Conservation (phyloP, 768 basidiomycete genomes). For the Albatrellus ellisii region DNA sequence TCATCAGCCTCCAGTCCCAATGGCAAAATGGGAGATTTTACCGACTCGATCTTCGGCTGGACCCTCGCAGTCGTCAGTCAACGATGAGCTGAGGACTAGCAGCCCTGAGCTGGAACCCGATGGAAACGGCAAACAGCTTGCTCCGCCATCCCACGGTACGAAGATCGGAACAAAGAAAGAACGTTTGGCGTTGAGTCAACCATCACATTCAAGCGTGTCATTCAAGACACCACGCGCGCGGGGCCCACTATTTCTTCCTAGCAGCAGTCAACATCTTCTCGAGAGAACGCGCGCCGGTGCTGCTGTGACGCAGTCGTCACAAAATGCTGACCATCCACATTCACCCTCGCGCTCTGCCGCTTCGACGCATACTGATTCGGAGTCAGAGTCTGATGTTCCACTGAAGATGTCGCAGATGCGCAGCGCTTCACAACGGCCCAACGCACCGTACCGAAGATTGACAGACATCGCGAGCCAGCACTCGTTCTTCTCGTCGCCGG, state of each 20-base stretch:
- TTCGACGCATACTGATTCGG: slow-evolving; percentile 2
- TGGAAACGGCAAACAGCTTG: background rate
- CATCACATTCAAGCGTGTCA: too few relatives aligned
- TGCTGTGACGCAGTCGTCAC: background rate
- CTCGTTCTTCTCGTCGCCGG: slow-evolving; percentile 5
- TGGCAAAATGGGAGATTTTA: background rate
- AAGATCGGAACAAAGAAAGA: background rate
- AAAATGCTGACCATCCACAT: background rate
- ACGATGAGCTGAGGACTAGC: slow-evolving; percentile 5
- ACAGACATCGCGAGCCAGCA: slow-evolving; percentile 6
- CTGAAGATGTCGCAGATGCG: slow-evolving; percentile 3
- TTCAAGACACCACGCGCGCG: background rate
- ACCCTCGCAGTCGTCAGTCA: background rate
- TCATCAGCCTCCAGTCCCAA: background rate
- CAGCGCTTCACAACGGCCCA: background rate
- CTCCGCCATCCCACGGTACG: background rate
- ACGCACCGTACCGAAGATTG: slow-evolving; percentile 2
- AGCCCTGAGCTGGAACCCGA: background rate
- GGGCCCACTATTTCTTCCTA: slow-evolving; percentile 9
- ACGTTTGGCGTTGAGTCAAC: background rate
- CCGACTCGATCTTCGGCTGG: background rate
- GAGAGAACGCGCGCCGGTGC: background rate
- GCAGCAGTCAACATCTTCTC: slow-evolving; percentile 9
- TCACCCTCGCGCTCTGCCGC: background rate
- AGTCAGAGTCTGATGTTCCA: slow-evolving; percentile 1